Percentiles rank a stretch among this genome's conserved stretches.
These are phyloP conservation scores for Metschnikowia dekortorum DNA, from an alignment of 805 yeast genomes.

Conservation along the genomic window DNA sequence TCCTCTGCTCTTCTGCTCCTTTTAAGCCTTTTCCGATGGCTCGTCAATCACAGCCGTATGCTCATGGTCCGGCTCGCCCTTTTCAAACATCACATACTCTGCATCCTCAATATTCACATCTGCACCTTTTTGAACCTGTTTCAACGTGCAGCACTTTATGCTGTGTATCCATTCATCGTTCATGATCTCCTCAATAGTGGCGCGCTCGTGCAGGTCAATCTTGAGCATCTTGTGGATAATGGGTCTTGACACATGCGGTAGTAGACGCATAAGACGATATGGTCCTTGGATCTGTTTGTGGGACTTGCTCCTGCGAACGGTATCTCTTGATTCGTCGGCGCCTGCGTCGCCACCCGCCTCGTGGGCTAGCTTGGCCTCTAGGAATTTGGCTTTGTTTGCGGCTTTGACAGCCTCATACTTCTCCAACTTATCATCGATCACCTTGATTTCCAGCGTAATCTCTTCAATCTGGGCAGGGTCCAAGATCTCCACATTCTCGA, in stretches of 20 bases:
- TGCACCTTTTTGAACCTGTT: conserved; percentile 18
- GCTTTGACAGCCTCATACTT: conserved; percentile 32
- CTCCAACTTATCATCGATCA: conserved; percentile 34
- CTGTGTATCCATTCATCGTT: conserved; percentile 67
- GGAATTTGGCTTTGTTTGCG: conserved; percentile 31
- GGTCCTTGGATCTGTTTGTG: conserved; percentile 72
- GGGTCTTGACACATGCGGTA: conserved; percentile 83
- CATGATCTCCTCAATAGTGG: conserved; percentile 61
- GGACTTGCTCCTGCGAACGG: conserved; percentile 29
- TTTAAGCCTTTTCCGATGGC: neutral
- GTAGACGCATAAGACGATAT: conserved; percentile 70
- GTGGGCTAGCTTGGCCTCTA: conserved; percentile 14
- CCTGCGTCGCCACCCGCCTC: conserved; percentile 9
- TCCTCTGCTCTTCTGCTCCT: neutral
- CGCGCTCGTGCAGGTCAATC: conserved; percentile 58
- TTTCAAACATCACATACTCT: conserved; percentile 31
- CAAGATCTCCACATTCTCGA: conserved; percentile 25
- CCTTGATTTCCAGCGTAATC: conserved; percentile 30
- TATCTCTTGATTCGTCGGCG: conserved; percentile 4
- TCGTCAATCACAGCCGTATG: conserved; percentile 32
- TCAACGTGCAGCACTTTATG: conserved; percentile 57
- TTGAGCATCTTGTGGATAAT: conserved; percentile 61
- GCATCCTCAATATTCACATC: conserved; percentile 32
- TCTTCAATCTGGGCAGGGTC: conserved; percentile 31
- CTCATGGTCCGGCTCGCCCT: conserved; percentile 37